Conservation (phyloP, 225 moss, liverwort and hornwort species). For the Polytrichum formosum region DNA sequence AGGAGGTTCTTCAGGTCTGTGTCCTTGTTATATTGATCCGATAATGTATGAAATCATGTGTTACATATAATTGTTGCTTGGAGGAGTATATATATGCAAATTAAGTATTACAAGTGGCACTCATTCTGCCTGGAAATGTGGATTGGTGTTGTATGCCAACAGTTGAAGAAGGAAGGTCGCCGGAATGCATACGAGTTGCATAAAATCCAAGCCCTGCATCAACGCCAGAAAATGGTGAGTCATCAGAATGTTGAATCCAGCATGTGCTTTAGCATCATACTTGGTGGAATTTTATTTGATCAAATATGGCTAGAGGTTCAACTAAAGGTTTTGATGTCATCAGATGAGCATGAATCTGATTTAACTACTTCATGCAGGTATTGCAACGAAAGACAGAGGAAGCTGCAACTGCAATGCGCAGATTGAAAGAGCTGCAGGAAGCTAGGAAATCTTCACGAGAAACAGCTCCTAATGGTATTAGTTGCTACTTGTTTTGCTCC, state of each 20-base stretch:
- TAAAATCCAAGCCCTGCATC: conserved; percentile 75
- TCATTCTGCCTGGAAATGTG: no score
- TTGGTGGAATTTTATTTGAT: no score
- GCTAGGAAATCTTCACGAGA: conserved; percentile 65
- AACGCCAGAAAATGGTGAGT: conserved; percentile 77
- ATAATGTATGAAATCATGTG: no score
- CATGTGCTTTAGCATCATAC: no score
- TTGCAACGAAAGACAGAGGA: conserved; percentile 92
- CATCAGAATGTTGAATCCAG: not conserved
- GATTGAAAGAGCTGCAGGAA: conserved; percentile 84
- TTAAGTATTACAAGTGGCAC: no score
- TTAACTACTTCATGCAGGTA: conserved; percentile 43
- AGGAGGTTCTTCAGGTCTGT: conserved; percentile 88
- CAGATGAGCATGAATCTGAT: not conserved
- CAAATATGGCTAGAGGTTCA: no score
- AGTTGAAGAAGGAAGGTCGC: conserved; percentile 95
- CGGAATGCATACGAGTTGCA: conserved; percentile 85
- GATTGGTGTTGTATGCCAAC: not conserved
- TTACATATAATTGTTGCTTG: no score
- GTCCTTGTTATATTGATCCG: not conserved
- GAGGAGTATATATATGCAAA: no score
- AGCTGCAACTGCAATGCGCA: conserved; percentile 78
- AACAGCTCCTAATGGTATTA: conserved; percentile 43
- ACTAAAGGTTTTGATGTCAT: not conserved
- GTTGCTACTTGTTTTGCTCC: no score